Percentiles rank a stretch among this genome's conserved stretches.
Evolutionary conservation across 1,284 basidiomycete genomes (phyloP).

Genomic region (Rhodotorula sp.): DNA sequence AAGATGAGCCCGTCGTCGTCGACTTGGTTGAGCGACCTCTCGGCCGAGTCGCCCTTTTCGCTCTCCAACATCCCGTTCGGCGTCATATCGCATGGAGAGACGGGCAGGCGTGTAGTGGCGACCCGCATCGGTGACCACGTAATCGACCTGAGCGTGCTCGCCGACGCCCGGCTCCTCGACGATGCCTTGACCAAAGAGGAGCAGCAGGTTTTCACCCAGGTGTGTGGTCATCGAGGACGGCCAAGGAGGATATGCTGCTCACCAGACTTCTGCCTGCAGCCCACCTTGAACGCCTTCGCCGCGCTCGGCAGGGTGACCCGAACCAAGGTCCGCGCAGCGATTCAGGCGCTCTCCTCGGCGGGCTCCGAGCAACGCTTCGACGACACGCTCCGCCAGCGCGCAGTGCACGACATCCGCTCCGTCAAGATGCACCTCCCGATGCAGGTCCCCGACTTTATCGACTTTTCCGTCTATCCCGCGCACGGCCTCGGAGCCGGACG

Average conservation of each 20-base stretch:
- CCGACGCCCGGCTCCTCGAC: conserved; percentile 2
- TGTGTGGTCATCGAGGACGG: background rate
- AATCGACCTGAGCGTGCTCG: conserved; percentile 38
- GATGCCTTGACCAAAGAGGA: background rate
- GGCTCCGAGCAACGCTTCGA: background rate
- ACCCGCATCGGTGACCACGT: conserved; percentile 39
- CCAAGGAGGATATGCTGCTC: too few species aligned
- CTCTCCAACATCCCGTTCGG: conserved; percentile 43
- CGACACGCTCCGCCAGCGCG: conserved; percentile 6
- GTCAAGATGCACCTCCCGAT: conserved; percentile 37
- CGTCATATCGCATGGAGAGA: conserved; percentile 27
- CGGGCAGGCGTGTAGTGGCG: conserved; percentile 22
- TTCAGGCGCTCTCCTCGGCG: conserved; percentile 32
- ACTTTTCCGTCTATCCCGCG: conserved; percentile 41
- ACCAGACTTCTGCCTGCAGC: conserved; percentile 8
- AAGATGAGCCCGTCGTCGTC: too few species aligned
- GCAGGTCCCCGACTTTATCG: conserved; percentile 41
- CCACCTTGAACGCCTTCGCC: conserved; percentile 37
- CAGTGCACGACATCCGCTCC: conserved; percentile 13
- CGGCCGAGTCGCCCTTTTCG: conserved; percentile 38
- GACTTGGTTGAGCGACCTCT: conserved; percentile 21
- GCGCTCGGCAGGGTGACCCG: conserved; percentile 13
- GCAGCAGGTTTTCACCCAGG: conserved; percentile 4
- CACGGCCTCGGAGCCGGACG: conserved; percentile 36
- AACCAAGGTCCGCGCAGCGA: conserved; percentile 16